Conservation (phyloP, 2,329 filamentous ascomycete species). For the Alternaria burnsii region DNA sequence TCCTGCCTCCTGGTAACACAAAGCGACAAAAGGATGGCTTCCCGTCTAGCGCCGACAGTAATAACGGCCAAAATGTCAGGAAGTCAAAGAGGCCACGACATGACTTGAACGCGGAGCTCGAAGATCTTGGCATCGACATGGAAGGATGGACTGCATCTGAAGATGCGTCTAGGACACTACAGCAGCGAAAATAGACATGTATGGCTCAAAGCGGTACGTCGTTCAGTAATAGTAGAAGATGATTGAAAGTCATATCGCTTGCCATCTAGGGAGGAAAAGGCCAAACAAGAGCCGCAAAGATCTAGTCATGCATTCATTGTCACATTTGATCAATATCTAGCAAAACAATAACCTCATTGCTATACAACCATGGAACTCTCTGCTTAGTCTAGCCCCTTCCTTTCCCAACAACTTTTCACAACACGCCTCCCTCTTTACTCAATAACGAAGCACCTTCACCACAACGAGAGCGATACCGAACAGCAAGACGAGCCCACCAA, state of each 20-base stretch:
- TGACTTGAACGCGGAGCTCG: background rate
- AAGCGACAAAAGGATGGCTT: background rate
- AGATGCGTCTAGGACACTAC: background rate
- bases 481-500: background rate
- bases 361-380: background rate
- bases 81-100: background rate
- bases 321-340: background rate
- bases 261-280: no score
- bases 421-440: background rate
- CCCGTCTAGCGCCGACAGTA: background rate
- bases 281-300: background rate
- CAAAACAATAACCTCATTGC: background rate
- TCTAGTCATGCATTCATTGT: background rate
- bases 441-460: background rate
- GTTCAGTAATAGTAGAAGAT: background rate
- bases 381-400: no score
- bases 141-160: conserved; percentile 5
- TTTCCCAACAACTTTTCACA: background rate
- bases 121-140: conserved; percentile 7
- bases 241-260: background rate
- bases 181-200: background rate
- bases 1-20: background rate
- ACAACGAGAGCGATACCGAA: background rate
- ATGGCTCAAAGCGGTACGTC: background rate
- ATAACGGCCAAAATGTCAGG: background rate